Conservation (phyloP, 2,329 filamentous ascomycete species). For the Calonectria ilicicola region DNA sequence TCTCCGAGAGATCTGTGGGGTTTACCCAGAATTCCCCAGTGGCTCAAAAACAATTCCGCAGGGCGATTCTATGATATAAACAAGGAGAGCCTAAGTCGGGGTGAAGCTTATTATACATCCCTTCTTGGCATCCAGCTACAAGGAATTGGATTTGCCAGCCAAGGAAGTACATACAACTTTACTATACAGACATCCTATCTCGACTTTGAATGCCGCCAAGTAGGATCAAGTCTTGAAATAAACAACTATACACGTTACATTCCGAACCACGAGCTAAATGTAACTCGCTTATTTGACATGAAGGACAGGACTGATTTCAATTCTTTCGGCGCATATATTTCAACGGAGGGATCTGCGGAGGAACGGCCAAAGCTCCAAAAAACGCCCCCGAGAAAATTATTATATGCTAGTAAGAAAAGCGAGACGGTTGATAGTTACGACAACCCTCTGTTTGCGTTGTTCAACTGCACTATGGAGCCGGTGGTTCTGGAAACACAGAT, state of each 20-base stretch:
- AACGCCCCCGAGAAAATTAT: background rate
- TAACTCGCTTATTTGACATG: background rate
- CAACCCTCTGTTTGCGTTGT: no score
- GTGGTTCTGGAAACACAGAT: background rate
- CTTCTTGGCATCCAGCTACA: constrained; percentile 14
- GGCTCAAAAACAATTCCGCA: background rate
- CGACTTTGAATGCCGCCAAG: background rate
- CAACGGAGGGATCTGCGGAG: no score
- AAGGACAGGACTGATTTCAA: background rate
- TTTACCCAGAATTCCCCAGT: constrained; percentile 13
- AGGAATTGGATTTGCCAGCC: background rate
- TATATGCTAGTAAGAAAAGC: background rate
- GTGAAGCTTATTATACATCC: constrained; percentile 4
- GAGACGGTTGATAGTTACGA: no score
- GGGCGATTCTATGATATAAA: background rate
- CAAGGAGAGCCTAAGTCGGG: background rate
- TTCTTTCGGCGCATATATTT: background rate
- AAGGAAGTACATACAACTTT: constrained; percentile 1
- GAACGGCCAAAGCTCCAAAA: no score
- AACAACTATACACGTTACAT: background rate
- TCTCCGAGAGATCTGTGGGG: constrained; percentile 17
- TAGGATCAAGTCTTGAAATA: background rate
- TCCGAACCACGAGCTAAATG: background rate
- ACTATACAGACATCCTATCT: constrained; percentile 19
- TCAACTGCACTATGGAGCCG: background rate